Conservation (phyloP, 2,329 filamentous ascomycete species). For the Pseudogymnoascus sp. region DNA sequence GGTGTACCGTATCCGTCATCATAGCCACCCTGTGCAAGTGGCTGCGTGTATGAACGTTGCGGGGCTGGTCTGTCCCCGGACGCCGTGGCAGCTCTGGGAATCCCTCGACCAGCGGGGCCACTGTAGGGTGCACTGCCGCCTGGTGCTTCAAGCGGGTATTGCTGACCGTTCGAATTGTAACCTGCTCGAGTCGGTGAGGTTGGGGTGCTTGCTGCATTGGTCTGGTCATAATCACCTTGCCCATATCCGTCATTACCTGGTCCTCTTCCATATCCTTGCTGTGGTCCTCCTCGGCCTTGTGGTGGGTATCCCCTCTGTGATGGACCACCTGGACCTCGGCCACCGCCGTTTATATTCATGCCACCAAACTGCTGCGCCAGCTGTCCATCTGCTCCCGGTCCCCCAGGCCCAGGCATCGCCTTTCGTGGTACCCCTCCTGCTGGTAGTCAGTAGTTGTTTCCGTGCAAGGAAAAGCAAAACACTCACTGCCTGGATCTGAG, state of each 20-base stretch:
- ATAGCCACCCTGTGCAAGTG: conserved; percentile 13
- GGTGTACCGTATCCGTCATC: conserved; percentile 10
- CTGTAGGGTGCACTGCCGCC: conserved; percentile 39
- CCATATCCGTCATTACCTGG: conserved; percentile 20
- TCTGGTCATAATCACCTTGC: conserved; percentile 3
- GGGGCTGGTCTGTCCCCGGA: conserved; percentile 18
- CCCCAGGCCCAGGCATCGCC: neutral
- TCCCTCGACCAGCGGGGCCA: conserved; percentile 37
- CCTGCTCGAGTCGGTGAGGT: conserved; percentile 23
- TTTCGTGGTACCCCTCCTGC: neutral
- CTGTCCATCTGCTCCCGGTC: conserved; percentile 13
- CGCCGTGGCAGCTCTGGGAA: conserved; percentile 48
- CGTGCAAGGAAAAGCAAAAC: neutral
- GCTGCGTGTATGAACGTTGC: conserved; percentile 11
- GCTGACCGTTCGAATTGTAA: conserved; percentile 19
- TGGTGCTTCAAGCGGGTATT: conserved; percentile 18
- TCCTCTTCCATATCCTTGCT: conserved; percentile 23
- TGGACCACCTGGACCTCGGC: conserved; percentile 22
- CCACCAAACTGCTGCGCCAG: conserved; percentile 11
- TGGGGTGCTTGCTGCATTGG: conserved; percentile 14
- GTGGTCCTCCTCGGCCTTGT: conserved; percentile 16
- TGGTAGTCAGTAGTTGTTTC: neutral
- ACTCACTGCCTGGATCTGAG: neutral
- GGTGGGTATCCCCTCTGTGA: conserved; percentile 21
- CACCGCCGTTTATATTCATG: conserved; percentile 23